Percentiles rank a stretch among this genome's conserved stretches.
Evolutionary conservation across 495 filamentous ascomycete species (phyloP).

Genomic region (Annulohypoxylon moriforme): DNA sequence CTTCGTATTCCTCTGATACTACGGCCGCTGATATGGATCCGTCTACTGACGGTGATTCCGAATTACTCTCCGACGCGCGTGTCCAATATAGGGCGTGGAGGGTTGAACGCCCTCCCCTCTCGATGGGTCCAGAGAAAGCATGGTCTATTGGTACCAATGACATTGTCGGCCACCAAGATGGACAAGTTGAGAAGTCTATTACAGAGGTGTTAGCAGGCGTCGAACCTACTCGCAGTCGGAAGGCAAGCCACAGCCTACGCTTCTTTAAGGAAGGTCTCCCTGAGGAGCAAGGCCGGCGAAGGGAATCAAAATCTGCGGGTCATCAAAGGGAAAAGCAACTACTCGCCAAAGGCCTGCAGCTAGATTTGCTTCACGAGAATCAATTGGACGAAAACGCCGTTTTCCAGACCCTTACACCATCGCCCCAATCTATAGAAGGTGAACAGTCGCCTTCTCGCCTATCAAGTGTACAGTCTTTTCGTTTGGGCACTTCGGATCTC

Average conservation of each 20-base stretch:
- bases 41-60: constrained; percentile 28
- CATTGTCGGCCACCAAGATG: constrained; percentile 52
- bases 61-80: constrained; percentile 48
- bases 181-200: constrained; percentile 83
- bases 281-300: constrained; percentile 60
- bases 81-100: constrained; percentile 57
- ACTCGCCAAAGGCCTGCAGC: constrained; percentile 36
- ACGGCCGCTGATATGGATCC: constrained; percentile 21
- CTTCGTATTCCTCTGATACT: constrained; percentile 40
- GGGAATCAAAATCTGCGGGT: constrained; percentile 48
- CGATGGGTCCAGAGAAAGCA: constrained; percentile 61
- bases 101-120: constrained; percentile 54
- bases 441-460: constrained; percentile 30
- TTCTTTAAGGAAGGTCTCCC: constrained; percentile 92
- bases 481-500: constrained; percentile 13
- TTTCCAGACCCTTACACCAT: constrained; percentile 22
- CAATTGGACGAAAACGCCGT: constrained; percentile 18
- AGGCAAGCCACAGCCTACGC: constrained; percentile 90
- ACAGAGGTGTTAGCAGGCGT: constrained; percentile 79
- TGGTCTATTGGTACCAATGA: constrained; percentile 66
- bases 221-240: constrained; percentile 88
- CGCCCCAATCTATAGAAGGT: constrained; percentile 33
- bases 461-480: constrained; percentile 30
- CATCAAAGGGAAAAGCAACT: constrained; percentile 49
- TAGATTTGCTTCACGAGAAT: constrained; percentile 30